These are phyloP conservation scores for Amanita inopinata DNA, from an alignment of 768 basidiomycete genomes.

Conservation along the genomic window DNA sequence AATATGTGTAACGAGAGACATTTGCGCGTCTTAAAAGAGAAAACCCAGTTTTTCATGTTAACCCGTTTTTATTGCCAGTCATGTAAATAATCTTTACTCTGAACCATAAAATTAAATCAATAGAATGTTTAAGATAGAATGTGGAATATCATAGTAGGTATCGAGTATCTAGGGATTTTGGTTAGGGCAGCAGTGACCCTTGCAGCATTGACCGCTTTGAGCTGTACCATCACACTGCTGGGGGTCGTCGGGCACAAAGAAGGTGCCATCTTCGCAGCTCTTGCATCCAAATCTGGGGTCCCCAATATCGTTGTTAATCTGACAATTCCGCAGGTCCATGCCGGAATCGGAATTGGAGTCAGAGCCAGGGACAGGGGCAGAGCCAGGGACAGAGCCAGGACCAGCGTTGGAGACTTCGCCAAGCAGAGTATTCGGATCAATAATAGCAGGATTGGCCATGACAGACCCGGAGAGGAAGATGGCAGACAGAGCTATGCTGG, in stretches of 20 bases:
- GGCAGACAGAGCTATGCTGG: neutral
- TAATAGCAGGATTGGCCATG: too few species aligned
- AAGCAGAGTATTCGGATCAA: too few species aligned
- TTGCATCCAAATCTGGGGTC: neutral
- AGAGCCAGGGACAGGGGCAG: too few species aligned
- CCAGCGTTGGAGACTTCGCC: too few species aligned
- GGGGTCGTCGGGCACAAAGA: neutral
- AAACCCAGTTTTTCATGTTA: too few species aligned
- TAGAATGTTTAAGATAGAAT: neutral
- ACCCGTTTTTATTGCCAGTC: too few species aligned
- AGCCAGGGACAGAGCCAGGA: too few species aligned
- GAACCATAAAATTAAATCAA: too few species aligned
- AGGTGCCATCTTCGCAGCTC: neutral
- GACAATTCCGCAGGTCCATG: neutral
- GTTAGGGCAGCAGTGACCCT: neutral
- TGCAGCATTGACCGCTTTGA: neutral
- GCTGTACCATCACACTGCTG: neutral
- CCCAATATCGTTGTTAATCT: neutral
- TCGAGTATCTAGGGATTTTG: neutral
- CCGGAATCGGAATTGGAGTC: too few species aligned
- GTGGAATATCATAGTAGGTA: neutral
- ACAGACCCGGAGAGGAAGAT: neutral
- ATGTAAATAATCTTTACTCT: too few species aligned
- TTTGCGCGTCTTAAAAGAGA: too few species aligned
- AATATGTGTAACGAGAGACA: too few species aligned